These are phyloP conservation scores for Zygosaccharomyces pseudobailii DNA, from an alignment of 1,139 yeast genomes.

Conservation along the genomic window DNA sequence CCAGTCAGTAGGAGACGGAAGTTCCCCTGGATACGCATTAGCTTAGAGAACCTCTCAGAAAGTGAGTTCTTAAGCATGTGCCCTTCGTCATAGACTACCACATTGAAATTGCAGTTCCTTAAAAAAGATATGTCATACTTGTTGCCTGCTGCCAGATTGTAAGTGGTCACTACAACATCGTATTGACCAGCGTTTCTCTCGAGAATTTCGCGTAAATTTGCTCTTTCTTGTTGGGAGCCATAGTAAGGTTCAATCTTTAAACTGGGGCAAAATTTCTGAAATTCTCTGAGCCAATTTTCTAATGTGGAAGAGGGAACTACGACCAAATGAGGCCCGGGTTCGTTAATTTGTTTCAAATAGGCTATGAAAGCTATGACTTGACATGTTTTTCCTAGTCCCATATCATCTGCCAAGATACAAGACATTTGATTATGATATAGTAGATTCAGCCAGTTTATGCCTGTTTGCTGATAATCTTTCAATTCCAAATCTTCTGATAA, in stretches of 20 bases:
- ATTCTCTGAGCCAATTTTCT: conserved; percentile 96
- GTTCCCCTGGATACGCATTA: conserved; percentile 75
- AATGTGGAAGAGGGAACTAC: conserved; percentile 95
- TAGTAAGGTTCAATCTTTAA: conserved; percentile 86
- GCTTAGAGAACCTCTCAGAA: conserved; percentile 81
- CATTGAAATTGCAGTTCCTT: conserved; percentile 70
- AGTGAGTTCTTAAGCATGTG: conserved; percentile 89
- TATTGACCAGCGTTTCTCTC: conserved; percentile 50
- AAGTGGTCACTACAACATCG: conserved; percentile 92
- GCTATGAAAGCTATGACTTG: conserved; percentile 94
- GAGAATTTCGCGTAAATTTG: conserved; percentile 69
- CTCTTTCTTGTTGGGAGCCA: conserved; percentile 82
- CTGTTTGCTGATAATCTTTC: conserved; percentile 91
- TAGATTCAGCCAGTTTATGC: conserved; percentile 86
- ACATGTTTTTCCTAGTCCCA: conserved; percentile 96
- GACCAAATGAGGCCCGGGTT: conserved; percentile 68
- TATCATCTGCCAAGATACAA: conserved; percentile 94
- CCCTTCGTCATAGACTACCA: conserved; percentile 94
- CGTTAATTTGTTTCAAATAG: conserved; percentile 61
- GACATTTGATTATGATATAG: conserved; percentile 74
- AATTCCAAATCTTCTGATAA: conserved; percentile 60
- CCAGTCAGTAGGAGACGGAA: conserved; percentile 89
- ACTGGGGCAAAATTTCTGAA: conserved; percentile 79
- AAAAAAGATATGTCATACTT: conserved; percentile 77
- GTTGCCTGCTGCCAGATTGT: conserved; percentile 84